A percentile compares a stretch with the other conserved stretches of the same genome.
Conservation (phyloP, 768 basidiomycete genomes). For the Tulasnella sp. region DNA sequence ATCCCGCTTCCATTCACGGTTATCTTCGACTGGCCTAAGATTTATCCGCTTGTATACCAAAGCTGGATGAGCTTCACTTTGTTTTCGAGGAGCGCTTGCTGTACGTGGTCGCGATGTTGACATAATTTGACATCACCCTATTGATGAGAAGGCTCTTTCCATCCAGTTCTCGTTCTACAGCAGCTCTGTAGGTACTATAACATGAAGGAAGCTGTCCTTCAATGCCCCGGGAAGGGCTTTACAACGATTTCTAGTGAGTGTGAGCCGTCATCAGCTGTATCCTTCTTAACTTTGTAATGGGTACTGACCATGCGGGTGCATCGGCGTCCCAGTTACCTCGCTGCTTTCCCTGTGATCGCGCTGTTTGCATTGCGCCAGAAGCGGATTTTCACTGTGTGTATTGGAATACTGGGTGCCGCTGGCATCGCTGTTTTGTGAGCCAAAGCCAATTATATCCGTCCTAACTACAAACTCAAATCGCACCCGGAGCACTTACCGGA, state of each 20-base stretch:
- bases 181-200: conserved; percentile 23
- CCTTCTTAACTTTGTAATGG: no score
- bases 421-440: conserved; percentile 22
- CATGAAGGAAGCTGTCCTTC: background rate
- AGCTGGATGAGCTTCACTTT: conserved; percentile 22
- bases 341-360: conserved; percentile 27
- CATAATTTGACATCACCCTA: no score
- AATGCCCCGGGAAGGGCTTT: conserved; percentile 28
- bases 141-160: no score
- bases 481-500: conserved; percentile 7
- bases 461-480: background rate
- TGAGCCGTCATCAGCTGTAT: no score
- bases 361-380: conserved; percentile 29
- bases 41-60: conserved; percentile 25
- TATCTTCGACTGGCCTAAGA: conserved; percentile 26
- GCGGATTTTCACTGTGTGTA: conserved; percentile 24
- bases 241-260: conserved; percentile 21
- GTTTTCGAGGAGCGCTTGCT: conserved; percentile 21
- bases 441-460: background rate
- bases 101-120: background rate
- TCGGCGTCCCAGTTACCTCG: conserved; percentile 8
- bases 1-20: conserved; percentile 26
- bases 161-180: conserved; percentile 3
- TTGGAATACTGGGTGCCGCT: conserved; percentile 23
- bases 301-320: no score